phyloP scores from a whole-genome alignment of 345 rosid species.

The Luvunga scandens region DNA sequence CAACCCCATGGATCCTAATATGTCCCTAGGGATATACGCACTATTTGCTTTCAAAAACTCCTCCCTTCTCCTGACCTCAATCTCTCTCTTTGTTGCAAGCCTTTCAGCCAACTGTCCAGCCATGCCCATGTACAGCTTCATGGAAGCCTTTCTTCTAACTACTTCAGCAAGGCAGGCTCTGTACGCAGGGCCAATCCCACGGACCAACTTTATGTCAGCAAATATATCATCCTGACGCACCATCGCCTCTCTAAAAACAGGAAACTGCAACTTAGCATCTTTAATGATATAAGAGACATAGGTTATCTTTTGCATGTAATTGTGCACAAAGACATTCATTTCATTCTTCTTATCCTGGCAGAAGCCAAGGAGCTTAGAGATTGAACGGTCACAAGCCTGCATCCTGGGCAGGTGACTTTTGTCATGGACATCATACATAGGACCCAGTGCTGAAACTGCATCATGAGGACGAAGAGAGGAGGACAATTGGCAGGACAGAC shows the following conservation, averaged over 20 bases:
- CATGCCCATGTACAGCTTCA: constrained; percentile 98
- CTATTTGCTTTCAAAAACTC: constrained; percentile 74
- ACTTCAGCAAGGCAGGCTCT: constrained; percentile 97
- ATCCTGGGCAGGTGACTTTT: constrained; percentile 86
- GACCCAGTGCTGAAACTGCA: constrained; percentile 99
- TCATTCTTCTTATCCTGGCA: constrained; percentile 84
- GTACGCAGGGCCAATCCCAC: constrained; percentile 86
- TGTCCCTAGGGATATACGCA: constrained; percentile 66
- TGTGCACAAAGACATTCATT: constrained; percentile 83
- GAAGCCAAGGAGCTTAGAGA: constrained; percentile 62
- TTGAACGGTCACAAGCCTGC: constrained; percentile 57
- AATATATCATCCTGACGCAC: constrained; percentile 70
- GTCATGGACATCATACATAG: constrained; percentile 96
- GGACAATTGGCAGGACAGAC: constrained; percentile 73
- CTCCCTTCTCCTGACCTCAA: constrained; percentile 85
- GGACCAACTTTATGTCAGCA: constrained; percentile 64
- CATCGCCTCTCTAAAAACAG: constrained; percentile 96
- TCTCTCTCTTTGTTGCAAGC: constrained; percentile 88
- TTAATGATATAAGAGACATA: constrained; percentile 65
- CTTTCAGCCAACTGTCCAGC: constrained; percentile 96
- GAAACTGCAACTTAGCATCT: constrained; percentile 89
- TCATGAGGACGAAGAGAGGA: constrained; percentile 96
- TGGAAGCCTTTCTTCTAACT: constrained; percentile 84
- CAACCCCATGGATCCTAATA: constrained; percentile 84
- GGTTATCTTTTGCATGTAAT: constrained; percentile 77